Evolutionary conservation across 371 early-diverging fungal genomes (phyloP), one percentile per base, ranked within the genome.

Genomic region (Rhizopus stolonifer): DNA sequence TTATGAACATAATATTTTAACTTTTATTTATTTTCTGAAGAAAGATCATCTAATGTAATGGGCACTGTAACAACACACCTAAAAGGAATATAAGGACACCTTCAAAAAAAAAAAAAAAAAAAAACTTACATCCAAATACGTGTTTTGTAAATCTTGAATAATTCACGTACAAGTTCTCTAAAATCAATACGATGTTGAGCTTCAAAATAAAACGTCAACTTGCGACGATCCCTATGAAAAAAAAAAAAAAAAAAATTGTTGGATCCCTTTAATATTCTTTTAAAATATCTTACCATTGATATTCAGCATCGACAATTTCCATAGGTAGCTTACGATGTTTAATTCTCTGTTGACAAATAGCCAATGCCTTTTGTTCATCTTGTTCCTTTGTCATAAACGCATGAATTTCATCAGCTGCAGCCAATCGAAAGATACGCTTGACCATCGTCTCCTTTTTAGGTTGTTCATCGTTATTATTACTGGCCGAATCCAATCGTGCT

Each of bases 131-230:
- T 95, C 99, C 99, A 99, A 55, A 99, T 99, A 50, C 99, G 91
- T 4, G 97, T 98, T 79, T 99, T 99, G 80, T 97, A 99, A 31
- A 94, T 89, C 68, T 96, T 97, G 81, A 99, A 99, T 45, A 99
- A 79, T 47, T 99, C 99, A 36, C 96, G 90, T 31, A 99, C 99
- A 43, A 99, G 81, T 64, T 99, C 99, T 46, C 99, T 84, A 71
- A 99, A 99, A 70, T 99, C 99, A 57, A 99, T 92, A 46, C 99
- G 85, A 44, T 89, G 86, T 46, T 93, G 92, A 14, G 96, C 91
- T 6, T 87, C 82, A 71, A 94, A 98, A 72, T 92, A 95, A 61
- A 96, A 96, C 0, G 96, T 98, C 50, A 98, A 78, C 79, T 95
- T 96, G 64, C 93, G 90, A 23, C 96, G 86, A 69, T 98, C 96